Base-by-base conservation (phyloP, 306 rosid genomes). In the Cucumis melo region DNA sequence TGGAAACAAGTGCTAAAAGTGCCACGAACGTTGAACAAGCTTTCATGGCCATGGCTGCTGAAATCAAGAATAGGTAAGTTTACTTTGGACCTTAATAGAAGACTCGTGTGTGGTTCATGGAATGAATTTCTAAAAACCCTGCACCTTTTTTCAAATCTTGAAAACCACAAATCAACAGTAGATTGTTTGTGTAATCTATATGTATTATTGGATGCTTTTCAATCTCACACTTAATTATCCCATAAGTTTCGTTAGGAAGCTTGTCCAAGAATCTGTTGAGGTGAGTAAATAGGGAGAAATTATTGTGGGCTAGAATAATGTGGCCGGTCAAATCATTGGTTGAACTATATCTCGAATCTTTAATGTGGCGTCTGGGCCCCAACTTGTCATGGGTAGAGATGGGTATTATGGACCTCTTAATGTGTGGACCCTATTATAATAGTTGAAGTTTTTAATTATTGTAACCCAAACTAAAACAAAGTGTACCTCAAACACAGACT, bases 1-100 rank as follows among this genome's bases (percentile, higher is more conserved):
- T 89, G 94, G 94, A 89, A 86, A 89, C 94, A 74, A 89, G 94
- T 89, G 94, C 91, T 77, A 89, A 89, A 75, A 87, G 73, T 79
- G 86, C 94, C 75, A 81, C 81, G 76, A 89, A 89, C 44, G 94
- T 89, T 66, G 94, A 89, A 79, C 91, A 89, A 56, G 94, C 91
- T 84, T 89, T 89, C 86, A 87, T 89, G 94, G 94, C 94, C 86
- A 89, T 89, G 94, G 90, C 91, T 75, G 89, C 90, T 67, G 94
- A 86, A 86, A 89, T 89, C 29, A 89, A 89, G 81, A 87, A 84
- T 78, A 89, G 94, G 94, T 89, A 73, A 72, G 38, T 77, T 16
- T 48, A 14, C 38, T 55, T 34, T 34, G 2, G 51, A 20, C 34
- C 14, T 53, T 66, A 9, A 9, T 38, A 36, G 21, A 16, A 16